Evolutionary conservation across 1,284 basidiomycete genomes (phyloP).

Genomic region (Fistulina hepatica): DNA sequence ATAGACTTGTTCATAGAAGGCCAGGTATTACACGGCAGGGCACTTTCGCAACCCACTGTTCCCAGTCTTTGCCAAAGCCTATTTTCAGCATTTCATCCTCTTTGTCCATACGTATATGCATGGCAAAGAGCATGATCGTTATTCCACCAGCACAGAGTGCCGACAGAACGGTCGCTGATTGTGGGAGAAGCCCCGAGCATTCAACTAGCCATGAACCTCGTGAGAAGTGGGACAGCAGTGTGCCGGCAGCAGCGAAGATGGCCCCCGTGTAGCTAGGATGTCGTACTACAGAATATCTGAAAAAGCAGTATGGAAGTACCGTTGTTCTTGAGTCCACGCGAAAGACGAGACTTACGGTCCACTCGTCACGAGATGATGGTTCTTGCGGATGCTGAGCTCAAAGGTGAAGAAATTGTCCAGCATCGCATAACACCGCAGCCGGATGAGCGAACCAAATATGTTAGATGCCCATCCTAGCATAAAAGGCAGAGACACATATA

Average conservation of each 20-base stretch:
- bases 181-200: conserved; percentile 6
- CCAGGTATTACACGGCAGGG: conserved; percentile 10
- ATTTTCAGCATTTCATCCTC: conserved; percentile 14
- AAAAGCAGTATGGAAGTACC: too few relatives aligned
- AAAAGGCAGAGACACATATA: conserved; percentile 10
- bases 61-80: conserved; percentile 14
- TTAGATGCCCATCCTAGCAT: conserved; percentile 11
- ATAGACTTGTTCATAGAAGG: conserved; percentile 2
- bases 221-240: conserved; percentile 4
- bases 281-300: conserved; percentile 12
- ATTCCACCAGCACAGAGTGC: too few relatives aligned
- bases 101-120: conserved; percentile 11
- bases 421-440: conserved; percentile 13
- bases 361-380: conserved; percentile 13
- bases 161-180: background rate
- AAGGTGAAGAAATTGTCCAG: conserved; percentile 15
- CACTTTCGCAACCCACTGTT: conserved; percentile 12
- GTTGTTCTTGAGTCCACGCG: too few relatives aligned
- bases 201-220: conserved; percentile 13
- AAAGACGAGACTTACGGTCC: too few relatives aligned
- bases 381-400: conserved; percentile 13
- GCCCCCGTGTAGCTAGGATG: conserved; percentile 22
- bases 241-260: conserved; percentile 10
- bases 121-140: background rate
- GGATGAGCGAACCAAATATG: conserved; percentile 11